These are phyloP conservation scores for Petunia secreta DNA, from an alignment of 257 asterid genomes.

Conservation along the genomic window DNA sequence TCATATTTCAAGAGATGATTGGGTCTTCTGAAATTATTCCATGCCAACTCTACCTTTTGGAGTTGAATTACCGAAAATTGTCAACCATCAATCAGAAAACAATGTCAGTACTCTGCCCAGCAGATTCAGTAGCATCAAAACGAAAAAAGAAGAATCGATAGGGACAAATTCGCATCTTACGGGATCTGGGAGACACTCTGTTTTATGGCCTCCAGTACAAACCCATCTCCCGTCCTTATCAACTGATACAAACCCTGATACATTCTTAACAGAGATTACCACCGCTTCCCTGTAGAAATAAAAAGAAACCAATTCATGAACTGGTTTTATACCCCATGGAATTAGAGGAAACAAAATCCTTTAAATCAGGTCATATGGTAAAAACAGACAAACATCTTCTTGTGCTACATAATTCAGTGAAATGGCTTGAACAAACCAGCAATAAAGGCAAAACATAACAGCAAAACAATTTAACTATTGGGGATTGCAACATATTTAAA, in stretches of 20 bases:
- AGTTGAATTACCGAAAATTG: background rate
- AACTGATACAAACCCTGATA: conserved; percentile 62
- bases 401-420: background rate
- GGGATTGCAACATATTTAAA: background rate
- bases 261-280: conserved; percentile 64
- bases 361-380: background rate
- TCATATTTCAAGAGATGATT: conserved; percentile 5
- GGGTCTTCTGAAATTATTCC: background rate
- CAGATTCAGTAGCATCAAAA: background rate
- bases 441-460: background rate
- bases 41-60: conserved; percentile 8
- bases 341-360: background rate
- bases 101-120: background rate
- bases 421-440: conserved; percentile 1
- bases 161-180: conserved; percentile 43
- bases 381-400: background rate
- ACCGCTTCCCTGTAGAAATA: conserved; percentile 63
- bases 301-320: background rate
- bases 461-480: background rate
- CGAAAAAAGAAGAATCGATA: background rate
- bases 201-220: conserved; percentile 57
- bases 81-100: background rate
- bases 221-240: conserved; percentile 79
- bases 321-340: background rate
- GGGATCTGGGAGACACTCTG: conserved; percentile 61